These are phyloP conservation scores for Lachancea fermentati DNA, from an alignment of 805 yeast species.

Conservation along the genomic window DNA sequence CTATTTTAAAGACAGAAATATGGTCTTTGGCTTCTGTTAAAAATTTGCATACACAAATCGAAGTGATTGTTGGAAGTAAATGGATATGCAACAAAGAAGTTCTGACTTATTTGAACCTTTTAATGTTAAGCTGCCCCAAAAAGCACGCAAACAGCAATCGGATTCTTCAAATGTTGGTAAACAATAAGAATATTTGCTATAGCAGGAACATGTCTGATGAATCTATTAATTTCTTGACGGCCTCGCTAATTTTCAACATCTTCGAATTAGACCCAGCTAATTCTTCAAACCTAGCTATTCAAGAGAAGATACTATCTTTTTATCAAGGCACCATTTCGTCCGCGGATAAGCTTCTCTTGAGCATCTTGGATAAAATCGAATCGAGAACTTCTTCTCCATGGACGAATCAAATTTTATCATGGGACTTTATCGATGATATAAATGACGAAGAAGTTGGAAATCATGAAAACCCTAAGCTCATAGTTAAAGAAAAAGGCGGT, in stretches of 20 bases:
- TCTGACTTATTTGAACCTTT: constrained; percentile 41
- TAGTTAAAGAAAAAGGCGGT: constrained; percentile 42
- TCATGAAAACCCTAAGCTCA: constrained; percentile 43
- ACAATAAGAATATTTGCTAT: constrained; percentile 42
- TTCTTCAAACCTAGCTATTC: constrained; percentile 43
- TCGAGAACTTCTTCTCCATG: constrained; percentile 48
- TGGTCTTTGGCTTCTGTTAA: constrained; percentile 40
- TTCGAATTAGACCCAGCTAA: constrained; percentile 41
- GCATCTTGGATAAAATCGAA: constrained; percentile 55
- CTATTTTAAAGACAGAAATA: constrained; percentile 30
- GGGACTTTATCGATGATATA: constrained; percentile 53
- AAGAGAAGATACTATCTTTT: constrained; percentile 44
- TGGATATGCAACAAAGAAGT: constrained; percentile 43
- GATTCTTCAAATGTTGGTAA: constrained; percentile 58
- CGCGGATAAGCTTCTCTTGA: constrained; percentile 58
- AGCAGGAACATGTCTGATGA: constrained; percentile 20
- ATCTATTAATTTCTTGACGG: constrained; percentile 33
- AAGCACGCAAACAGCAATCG: constrained; percentile 41
- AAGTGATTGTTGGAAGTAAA: constrained; percentile 45
- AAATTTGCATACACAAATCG: constrained; percentile 58
- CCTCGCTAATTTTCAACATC: constrained; percentile 45
- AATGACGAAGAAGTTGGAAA: constrained; percentile 39
- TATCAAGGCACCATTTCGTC: constrained; percentile 60
- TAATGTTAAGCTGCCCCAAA: constrained; percentile 36
- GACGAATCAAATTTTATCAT: constrained; percentile 54